Conservation (phyloP, 805 yeast genomes). For the Hanseniaspora singularis region DNA sequence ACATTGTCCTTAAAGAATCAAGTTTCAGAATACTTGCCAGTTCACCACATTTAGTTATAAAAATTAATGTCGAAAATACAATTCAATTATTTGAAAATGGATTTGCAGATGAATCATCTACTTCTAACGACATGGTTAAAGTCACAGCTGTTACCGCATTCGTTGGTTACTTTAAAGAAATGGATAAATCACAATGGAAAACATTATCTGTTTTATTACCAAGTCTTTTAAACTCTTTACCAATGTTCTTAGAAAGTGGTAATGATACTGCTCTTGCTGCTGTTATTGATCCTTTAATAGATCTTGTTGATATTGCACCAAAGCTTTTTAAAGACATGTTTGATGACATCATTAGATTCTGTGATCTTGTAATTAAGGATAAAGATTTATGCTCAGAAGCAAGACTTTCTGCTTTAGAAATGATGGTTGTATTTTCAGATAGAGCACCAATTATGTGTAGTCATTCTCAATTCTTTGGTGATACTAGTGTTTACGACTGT, state of each 20-base stretch:
- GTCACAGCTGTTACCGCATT: conserved; percentile 88
- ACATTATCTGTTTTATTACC: conserved; percentile 70
- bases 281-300: conserved; percentile 81
- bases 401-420: conserved; percentile 76
- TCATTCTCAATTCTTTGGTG: conserved; percentile 57
- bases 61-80: conserved; percentile 41
- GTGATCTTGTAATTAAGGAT: conserved; percentile 72
- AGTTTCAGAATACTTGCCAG: conserved; percentile 81
- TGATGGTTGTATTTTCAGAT: conserved; percentile 82
- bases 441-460: conserved; percentile 93
- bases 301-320: conserved; percentile 85
- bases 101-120: conserved; percentile 47
- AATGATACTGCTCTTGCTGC: conserved; percentile 72
- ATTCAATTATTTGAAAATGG: conserved; percentile 68
- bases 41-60: conserved; percentile 65
- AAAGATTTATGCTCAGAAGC: conserved; percentile 67
- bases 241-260: conserved; percentile 66
- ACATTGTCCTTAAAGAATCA: conserved; percentile 66
- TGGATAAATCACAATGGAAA: conserved; percentile 73
- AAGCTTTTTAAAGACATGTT: conserved; percentile 88
- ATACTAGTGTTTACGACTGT: conserved; percentile 58
- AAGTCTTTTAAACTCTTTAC: conserved; percentile 70
- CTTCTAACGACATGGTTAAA: conserved; percentile 61
- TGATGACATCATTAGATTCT: conserved; percentile 72
- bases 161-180: conserved; percentile 71